Conservation (phyloP, 176 grass and related monocot genomes). For the Cocos nucifera region DNA sequence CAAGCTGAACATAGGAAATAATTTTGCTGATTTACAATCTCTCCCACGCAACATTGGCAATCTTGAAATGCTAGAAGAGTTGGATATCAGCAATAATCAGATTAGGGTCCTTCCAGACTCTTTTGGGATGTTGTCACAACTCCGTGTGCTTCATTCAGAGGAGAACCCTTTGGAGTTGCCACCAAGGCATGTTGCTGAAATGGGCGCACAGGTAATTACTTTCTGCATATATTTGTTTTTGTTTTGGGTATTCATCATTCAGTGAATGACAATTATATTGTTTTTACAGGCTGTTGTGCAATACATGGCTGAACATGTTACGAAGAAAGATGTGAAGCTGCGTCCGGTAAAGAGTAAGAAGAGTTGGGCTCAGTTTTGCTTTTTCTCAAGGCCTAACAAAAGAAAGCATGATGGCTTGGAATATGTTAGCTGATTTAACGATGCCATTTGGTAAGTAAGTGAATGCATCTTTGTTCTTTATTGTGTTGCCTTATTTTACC, state of each 20-base stretch:
- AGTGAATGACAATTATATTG: slow-evolving; percentile 9
- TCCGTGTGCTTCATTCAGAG: slow-evolving; percentile 64
- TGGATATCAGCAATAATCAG: slow-evolving; percentile 98
- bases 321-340: slow-evolving; percentile 48
- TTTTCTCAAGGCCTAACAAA: slow-evolving; percentile 86
- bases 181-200: slow-evolving; percentile 77
- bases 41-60: slow-evolving; percentile 89
- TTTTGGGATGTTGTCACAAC: slow-evolving; percentile 52
- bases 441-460: background rate
- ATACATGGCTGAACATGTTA: slow-evolving; percentile 61
- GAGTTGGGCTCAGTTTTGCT: slow-evolving; percentile 70
- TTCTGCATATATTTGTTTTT: background rate
- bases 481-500: background rate
- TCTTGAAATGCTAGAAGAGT: slow-evolving; percentile 93
- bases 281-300: slow-evolving; percentile 62
- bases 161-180: slow-evolving; percentile 94
- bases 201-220: slow-evolving; percentile 69
- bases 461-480: background rate
- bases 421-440: slow-evolving; percentile 30
- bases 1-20: slow-evolving; percentile 82
- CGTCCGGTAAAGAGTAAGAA: slow-evolving; percentile 58
- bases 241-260: slow-evolving; percentile 5
- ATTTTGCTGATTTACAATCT: slow-evolving; percentile 79
- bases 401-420: slow-evolving; percentile 84
- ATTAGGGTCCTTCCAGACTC: slow-evolving; percentile 89